Conservation (phyloP, 345 rosid species). For the Adansonia digitata region DNA sequence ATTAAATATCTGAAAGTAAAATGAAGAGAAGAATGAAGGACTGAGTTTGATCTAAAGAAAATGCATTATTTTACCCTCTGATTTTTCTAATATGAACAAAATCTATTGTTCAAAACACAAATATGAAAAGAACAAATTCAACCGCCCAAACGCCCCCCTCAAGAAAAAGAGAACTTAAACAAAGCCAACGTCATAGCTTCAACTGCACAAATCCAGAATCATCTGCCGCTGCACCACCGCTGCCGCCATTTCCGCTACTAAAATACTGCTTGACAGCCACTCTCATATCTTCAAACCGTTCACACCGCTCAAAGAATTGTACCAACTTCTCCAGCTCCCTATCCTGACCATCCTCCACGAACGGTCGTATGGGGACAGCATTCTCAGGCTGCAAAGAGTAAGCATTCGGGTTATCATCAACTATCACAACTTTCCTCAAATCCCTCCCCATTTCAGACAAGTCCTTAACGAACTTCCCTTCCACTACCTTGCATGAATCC, state of each 20-base stretch:
- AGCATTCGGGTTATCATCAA: conserved; percentile 81
- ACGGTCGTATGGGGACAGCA: conserved; percentile 69
- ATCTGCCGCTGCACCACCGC: background rate
- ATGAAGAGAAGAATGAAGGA: background rate
- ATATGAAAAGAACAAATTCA: background rate
- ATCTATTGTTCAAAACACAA: conserved; percentile 8
- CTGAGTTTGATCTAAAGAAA: background rate
- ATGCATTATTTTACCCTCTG: background rate
- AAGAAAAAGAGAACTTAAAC: background rate
- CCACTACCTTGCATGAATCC: conserved; percentile 59
- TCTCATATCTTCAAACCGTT: conserved; percentile 58
- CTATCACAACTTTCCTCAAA: conserved; percentile 52
- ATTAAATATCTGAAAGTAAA: background rate
- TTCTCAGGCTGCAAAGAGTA: conserved; percentile 73
- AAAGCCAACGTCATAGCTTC: background rate
- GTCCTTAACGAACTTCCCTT: conserved; percentile 76
- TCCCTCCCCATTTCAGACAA: conserved; percentile 66
- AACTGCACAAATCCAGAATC: background rate
- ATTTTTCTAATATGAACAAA: background rate
- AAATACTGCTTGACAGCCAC: conserved; percentile 54
- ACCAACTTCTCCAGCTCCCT: conserved; percentile 48
- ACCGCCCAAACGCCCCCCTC: background rate
- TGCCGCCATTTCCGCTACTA: background rate
- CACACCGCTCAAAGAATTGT: conserved; percentile 50
- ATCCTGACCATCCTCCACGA: conserved; percentile 49